phyloP scores from a whole-genome alignment of 2,329 filamentous ascomycete species.

The Xylaria multiplex region DNA sequence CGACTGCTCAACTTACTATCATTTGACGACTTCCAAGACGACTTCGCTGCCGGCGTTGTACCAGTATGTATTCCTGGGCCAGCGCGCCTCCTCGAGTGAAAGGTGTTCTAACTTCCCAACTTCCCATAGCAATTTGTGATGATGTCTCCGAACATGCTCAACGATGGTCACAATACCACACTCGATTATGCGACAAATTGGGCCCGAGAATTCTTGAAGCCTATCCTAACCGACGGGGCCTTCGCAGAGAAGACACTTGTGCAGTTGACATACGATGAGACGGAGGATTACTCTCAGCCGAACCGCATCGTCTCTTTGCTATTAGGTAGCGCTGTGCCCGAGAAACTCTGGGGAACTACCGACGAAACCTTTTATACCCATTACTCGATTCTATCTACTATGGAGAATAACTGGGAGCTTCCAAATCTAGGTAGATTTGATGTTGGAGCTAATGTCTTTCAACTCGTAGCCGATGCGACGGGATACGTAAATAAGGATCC shows the following conservation, averaged over 20 bases:
- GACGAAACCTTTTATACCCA: conserved; percentile 78
- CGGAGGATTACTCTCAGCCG: conserved; percentile 70
- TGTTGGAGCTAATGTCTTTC: conserved; percentile 63
- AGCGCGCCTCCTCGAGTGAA: not conserved
- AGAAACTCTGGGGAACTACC: conserved; percentile 70
- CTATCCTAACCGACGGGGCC: conserved; percentile 72
- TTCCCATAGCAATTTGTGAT: conserved; percentile 65
- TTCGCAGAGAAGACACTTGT: conserved; percentile 81
- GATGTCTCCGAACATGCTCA: conserved; percentile 71
- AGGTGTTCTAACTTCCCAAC: conserved; percentile 3
- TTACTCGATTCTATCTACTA: conserved; percentile 59
- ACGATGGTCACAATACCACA: conserved; percentile 76
- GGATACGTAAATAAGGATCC: conserved; percentile 60
- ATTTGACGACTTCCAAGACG: conserved; percentile 68
- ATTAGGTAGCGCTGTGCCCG: conserved; percentile 75
- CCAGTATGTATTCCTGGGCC: conserved; percentile 50
- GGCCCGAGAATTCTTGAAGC: conserved; percentile 73
- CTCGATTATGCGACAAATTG: conserved; percentile 76
- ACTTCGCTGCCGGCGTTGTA: conserved; percentile 64
- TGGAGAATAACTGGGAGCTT: conserved; percentile 75
- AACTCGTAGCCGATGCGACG: conserved; percentile 67
- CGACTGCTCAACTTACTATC: conserved; percentile 71
- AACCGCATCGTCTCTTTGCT: conserved; percentile 79
- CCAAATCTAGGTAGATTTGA: conserved; percentile 52
- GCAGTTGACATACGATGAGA: conserved; percentile 83